phyloP scores from a whole-genome alignment of 768 basidiomycete genomes.

The Amanita jacksonii region DNA sequence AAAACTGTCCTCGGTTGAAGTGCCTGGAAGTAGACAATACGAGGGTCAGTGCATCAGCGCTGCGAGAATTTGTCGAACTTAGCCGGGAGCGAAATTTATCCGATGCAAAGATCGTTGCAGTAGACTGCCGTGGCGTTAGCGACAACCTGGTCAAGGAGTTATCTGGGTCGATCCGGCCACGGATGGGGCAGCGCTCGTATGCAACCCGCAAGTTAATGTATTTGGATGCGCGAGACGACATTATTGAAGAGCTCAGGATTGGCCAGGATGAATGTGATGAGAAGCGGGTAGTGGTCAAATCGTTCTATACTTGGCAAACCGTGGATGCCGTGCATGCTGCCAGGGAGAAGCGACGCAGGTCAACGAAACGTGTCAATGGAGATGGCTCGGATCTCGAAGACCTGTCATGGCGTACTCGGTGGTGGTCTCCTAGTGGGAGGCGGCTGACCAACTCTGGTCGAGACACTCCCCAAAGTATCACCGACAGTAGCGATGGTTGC shows the following conservation, averaged over 20 bases:
- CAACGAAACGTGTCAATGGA: slow-evolving; percentile 30
- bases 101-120: slow-evolving; percentile 53
- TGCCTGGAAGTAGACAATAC: slow-evolving; percentile 78
- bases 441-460: slow-evolving; percentile 30
- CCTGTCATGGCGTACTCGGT: slow-evolving; percentile 23
- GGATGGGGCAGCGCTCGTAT: slow-evolving; percentile 67
- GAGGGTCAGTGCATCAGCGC: slow-evolving; percentile 46
- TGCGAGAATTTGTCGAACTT: slow-evolving; percentile 60
- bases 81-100: slow-evolving; percentile 34
- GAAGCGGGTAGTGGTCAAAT: slow-evolving; percentile 64
- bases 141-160: slow-evolving; percentile 59
- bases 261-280: slow-evolving; percentile 81
- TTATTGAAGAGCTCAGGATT: slow-evolving; percentile 49
- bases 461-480: slow-evolving; percentile 38
- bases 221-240: slow-evolving; percentile 60
- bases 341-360: slow-evolving; percentile 58
- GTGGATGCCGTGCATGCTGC: slow-evolving; percentile 66
- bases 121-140: slow-evolving; percentile 67
- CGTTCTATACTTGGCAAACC: slow-evolving; percentile 80
- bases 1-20: slow-evolving; percentile 47
- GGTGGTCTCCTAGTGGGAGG: slow-evolving; percentile 51
- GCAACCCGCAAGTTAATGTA: slow-evolving; percentile 61
- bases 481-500: slow-evolving; percentile 47
- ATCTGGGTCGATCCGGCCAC: slow-evolving; percentile 46
- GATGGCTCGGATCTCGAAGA: slow-evolving; percentile 24